phyloP scores from a whole-genome alignment of 2,329 filamentous ascomycete genomes.

The Knoxdaviesia capensis region DNA sequence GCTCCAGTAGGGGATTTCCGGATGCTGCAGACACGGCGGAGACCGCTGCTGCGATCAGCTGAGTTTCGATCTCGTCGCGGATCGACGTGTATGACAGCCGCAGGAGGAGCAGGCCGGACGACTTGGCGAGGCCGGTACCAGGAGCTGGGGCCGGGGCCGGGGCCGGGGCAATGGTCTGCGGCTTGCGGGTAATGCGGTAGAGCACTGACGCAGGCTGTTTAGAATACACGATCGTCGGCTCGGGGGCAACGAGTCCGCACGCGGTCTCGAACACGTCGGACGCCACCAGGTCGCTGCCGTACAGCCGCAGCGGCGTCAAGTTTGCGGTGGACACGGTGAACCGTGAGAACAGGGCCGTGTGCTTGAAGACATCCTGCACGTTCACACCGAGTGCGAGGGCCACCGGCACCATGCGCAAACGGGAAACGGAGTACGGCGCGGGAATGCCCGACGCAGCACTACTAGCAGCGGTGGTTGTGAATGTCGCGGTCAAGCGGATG shows the following conservation, averaged over 20 bases:
- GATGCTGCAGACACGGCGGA: slow-evolving; percentile 12
- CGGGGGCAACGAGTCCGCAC: slow-evolving; percentile 27
- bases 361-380: slow-evolving; percentile 89
- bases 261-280: slow-evolving; percentile 49
- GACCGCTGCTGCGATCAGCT: slow-evolving; percentile 22
- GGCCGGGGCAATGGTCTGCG: slow-evolving; percentile 5
- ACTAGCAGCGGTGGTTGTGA: slow-evolving; percentile 49
- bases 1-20: slow-evolving; percentile 16
- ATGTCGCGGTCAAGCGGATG: slow-evolving; percentile 56
- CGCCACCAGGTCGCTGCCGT: slow-evolving; percentile 47
- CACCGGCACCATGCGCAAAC: slow-evolving; percentile 42
- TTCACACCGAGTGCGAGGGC: slow-evolving; percentile 79
- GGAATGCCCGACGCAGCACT: too few species aligned
- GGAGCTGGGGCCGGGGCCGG: slow-evolving; percentile 28
- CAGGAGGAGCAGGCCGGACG: slow-evolving; percentile 14
- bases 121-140: too few species aligned
- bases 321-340: slow-evolving; percentile 80
- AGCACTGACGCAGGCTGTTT: slow-evolving; percentile 65
- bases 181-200: slow-evolving; percentile 53
- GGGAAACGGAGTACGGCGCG: slow-evolving; percentile 14
- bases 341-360: slow-evolving; percentile 59
- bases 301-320: slow-evolving; percentile 51
- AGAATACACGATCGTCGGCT: slow-evolving; percentile 48
- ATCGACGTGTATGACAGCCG: slow-evolving; percentile 58
- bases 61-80: slow-evolving; percentile 46